Base-by-base conservation (phyloP, 2,329 filamentous ascomycete species). In the Phialocephala subalpina region DNA sequence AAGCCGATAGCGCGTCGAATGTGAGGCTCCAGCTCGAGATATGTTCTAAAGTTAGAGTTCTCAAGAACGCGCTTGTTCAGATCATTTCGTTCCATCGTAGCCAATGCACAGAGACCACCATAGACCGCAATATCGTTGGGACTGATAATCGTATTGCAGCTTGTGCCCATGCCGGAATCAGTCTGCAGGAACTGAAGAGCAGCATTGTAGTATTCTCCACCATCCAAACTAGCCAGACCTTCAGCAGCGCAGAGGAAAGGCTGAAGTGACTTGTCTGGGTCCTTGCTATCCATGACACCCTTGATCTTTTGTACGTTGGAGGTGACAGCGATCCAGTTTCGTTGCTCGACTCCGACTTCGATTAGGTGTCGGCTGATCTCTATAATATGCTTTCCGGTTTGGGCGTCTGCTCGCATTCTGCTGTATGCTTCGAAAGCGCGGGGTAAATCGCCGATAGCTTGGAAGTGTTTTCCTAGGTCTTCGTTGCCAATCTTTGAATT, bases 121-220 rank as follows among this genome's bases (percentile, higher is more conserved):
- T 98, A 99, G 9, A 96, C 87, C 22, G 96, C 95, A 25, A 99
- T 83, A 73, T 99, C 96, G 75, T 97, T 97, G 7, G 90, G 86
- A 33, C 89, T 94, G 55, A 93, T 84, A 29, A 97, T 84, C 60
- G 92, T 87, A 67, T 88, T 91, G 77, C 91, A 92, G 65, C 81
- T 83, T 74, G 85, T 78, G 66, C 79, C 78, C 73, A 88, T 76
- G 74, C 81, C 77, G 66, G 83, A 12, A 35, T 73, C 70, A 8
- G 69, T 67, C 4, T 60, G 33, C 3, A 77, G 81, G 76, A 99
- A 97, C 64, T 81, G 82, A 58, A 81, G 83, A 0, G 95, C 93
- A 5, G 95, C 94, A 0, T 91, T 88, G 29, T 79, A 76, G 73
- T 87, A 92, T 49, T 85, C 82, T 16, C 82, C 81, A 7, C 77